Base-by-base conservation (phyloP, 164 flowering plant species). In the Berberis thunbergii region DNA sequence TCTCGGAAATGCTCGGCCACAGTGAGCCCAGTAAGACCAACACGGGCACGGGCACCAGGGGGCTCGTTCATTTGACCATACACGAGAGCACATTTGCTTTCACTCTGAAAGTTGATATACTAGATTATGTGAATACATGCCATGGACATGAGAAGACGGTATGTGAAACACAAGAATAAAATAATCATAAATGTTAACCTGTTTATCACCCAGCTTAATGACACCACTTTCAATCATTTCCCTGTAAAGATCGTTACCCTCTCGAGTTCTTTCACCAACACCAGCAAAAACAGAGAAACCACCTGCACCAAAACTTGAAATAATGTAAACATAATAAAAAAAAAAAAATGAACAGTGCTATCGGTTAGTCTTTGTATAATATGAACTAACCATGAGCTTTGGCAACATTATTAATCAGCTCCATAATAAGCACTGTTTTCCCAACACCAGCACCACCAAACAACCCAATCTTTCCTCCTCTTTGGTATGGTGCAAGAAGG, bases 181-280 rank as follows among this genome's bases (percentile, higher is more conserved):
- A 2, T 1, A 62, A 50, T 4, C 11, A 13, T 1, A 50, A 4
- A 45, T 26, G 48, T 12, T 49, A 7, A 84, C 94, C 86, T 87
- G 92, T 74, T 87, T 80, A 0, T 90, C 95, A 6, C 85, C 97
- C 13, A 87, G 90, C 95, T 90, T 90, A 67, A 90, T 90, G 72
- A 90, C 97, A 79, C 97, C 95, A 86, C 92, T 86, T 67, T 90
- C 95, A 66, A 86, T 88, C 97, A 90, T 90, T 83, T 90, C 97
- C 61, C 85, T 81, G 81, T 90, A 90, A 72, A 90, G 79, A 72
- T 90, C 97, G 66, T 90, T 90, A 64, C 97, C 97, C 79, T 90
- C 97, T 26, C 95, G 84, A 12, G 95, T 87, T 42, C 90, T 90
- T 57, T 90, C 95, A 11, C 97, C 95, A 43, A 90, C 97, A 81